Conservation (phyloP, 106 monocot genomes). For the Posidonia australis region DNA sequence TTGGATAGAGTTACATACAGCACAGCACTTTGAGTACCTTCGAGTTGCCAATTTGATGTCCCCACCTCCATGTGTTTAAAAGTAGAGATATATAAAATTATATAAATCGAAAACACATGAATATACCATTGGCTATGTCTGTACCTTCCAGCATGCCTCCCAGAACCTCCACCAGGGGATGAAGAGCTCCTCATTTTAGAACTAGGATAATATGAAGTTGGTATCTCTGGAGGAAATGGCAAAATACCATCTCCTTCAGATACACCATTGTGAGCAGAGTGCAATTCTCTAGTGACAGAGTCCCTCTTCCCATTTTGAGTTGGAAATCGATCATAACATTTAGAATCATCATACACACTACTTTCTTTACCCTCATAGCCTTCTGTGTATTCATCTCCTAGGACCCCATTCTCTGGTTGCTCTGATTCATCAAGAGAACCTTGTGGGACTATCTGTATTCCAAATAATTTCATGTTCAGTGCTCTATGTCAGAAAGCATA, state of each 20-base stretch:
- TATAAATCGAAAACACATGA: too few species aligned
- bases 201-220: constrained; percentile 13
- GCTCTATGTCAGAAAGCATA: background rate
- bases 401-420: constrained; percentile 29
- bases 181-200: constrained; percentile 29
- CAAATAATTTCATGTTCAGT: background rate
- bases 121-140: background rate
- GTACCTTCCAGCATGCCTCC: constrained; percentile 35
- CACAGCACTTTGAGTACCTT: too few species aligned
- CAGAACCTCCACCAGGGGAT: constrained; percentile 12
- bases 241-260: constrained; percentile 26
- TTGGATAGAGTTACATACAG: too few species aligned
- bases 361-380: constrained; percentile 24
- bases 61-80: too few species aligned
- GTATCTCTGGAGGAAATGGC: constrained; percentile 20
- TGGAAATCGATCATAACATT: constrained; percentile 15
- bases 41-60: too few species aligned
- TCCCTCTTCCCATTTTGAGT: constrained; percentile 19
- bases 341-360: constrained; percentile 16
- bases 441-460: constrained; percentile 52
- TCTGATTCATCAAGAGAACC: constrained; percentile 36
- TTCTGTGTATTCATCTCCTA: constrained; percentile 16
- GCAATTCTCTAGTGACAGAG: constrained; percentile 5
- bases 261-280: constrained; percentile 11
- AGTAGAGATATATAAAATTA: too few species aligned